Evolutionary conservation across 441 rosid species (phyloP).

Genomic region (Gossypium trilobum): DNA sequence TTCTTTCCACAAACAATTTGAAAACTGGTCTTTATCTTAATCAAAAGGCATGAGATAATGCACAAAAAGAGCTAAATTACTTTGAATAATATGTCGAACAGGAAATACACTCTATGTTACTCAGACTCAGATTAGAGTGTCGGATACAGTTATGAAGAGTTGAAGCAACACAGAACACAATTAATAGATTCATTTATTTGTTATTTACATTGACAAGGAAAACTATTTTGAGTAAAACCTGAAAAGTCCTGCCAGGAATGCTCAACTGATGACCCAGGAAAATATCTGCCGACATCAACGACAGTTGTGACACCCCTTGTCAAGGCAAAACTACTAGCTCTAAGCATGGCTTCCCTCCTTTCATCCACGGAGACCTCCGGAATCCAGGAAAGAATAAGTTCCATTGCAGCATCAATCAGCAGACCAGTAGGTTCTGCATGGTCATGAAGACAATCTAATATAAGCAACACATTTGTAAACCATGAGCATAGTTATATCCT

Average conservation of each 20-base stretch:
- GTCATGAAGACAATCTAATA: conserved; percentile 8
- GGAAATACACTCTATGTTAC: neutral
- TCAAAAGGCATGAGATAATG: neutral
- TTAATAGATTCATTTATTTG: neutral
- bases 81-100: neutral
- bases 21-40: neutral
- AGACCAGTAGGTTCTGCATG: conserved; percentile 74
- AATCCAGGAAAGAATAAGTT: conserved; percentile 44
- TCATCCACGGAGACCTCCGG: conserved; percentile 60
- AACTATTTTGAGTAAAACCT: conserved; percentile 37
- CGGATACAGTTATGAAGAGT: neutral
- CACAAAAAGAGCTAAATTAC: neutral
- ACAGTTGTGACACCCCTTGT: conserved; percentile 76
- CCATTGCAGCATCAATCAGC: conserved; percentile 79
- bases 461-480: neutral
- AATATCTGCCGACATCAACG: conserved; percentile 75
- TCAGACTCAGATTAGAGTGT: neutral
- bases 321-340: conserved; percentile 71
- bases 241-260: conserved; percentile 76
- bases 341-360: conserved; percentile 69
- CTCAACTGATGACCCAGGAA: conserved; percentile 56
- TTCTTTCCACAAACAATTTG: neutral
- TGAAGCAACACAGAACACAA: neutral
- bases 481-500: conserved; percentile 3
- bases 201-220: neutral